Conservation (phyloP, 352 stramenopile species). For the Phytophthora brassicae region DNA sequence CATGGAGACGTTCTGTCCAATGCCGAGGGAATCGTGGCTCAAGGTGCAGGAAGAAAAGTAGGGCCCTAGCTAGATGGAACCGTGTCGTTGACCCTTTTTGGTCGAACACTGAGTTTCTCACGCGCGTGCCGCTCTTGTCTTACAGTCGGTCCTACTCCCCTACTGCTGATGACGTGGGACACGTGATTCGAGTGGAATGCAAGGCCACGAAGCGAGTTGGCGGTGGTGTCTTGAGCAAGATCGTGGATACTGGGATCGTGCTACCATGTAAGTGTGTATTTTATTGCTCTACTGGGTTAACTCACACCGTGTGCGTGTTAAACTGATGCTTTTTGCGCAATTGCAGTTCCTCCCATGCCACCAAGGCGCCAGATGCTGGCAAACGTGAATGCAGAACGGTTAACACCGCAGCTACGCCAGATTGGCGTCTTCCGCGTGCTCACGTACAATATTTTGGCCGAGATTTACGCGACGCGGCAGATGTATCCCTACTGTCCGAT, state of each 20-base stretch:
- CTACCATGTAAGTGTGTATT: slow-evolving; percentile 72
- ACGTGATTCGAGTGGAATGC: slow-evolving; percentile 84
- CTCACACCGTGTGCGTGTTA: slow-evolving; percentile 16
- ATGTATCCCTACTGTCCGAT: slow-evolving; percentile 97
- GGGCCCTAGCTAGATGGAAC: slow-evolving; percentile 27
- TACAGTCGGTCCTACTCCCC: slow-evolving; percentile 71
- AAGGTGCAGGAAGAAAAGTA: slow-evolving; percentile 73
- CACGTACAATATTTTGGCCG: slow-evolving; percentile 92
- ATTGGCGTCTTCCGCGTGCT: slow-evolving; percentile 84
- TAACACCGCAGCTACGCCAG: slow-evolving; percentile 70
- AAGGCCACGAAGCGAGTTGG: slow-evolving; percentile 58
- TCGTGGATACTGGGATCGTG: slow-evolving; percentile 83
- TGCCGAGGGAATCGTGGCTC: slow-evolving; percentile 56
- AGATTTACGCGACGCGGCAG: slow-evolving; percentile 90
- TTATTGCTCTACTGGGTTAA: slow-evolving; percentile 23
- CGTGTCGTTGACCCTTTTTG: slow-evolving; percentile 25
- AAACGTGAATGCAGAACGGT: slow-evolving; percentile 76
- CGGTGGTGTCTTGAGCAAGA: slow-evolving; percentile 65
- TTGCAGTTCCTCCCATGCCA: slow-evolving; percentile 72
- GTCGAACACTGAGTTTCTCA: slow-evolving; percentile 32
- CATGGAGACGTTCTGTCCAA: slow-evolving; percentile 56
- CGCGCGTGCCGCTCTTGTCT: slow-evolving; percentile 34
- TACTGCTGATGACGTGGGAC: slow-evolving; percentile 63
- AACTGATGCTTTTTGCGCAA: slow-evolving; percentile 32
- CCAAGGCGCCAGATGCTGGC: slow-evolving; percentile 82